Evolutionary conservation across 2,329 filamentous ascomycete genomes (phyloP), one percentile per base, ranked within the genome.

Genomic region (Trichoderma sp.): DNA sequence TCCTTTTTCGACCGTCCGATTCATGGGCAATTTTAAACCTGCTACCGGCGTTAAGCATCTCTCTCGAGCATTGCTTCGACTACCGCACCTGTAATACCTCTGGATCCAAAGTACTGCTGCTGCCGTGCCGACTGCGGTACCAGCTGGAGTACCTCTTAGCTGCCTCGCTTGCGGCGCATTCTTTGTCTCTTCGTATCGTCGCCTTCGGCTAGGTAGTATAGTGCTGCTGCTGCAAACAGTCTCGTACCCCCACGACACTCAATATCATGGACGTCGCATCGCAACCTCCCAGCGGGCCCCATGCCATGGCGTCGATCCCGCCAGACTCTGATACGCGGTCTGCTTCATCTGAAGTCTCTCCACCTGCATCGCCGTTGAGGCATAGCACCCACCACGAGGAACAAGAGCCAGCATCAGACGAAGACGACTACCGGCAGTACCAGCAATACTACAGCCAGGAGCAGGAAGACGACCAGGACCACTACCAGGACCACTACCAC

Each of bases 271-370:
- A 72, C 70, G 75, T 76, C 73, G 72, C 74, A 73, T 73, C 72
- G 68, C 69, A 70, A 56, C 61, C 68, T 69, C 55, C 55, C 53
- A 66, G 60, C 67, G 67, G 67, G 67, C 67, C 68, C 55, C 40
- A 52, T 37, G 68, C 63, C 61, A 69, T 69, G 68, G 68, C 68
- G 62, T 68, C 63, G 63, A 68, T 70, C 63, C 56, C 62, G 71
- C 71, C 68, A 74, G 73, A 64, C 72, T 76, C 80, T 78, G 80
- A 81, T 75, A 79, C 79, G 74, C 75, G 74, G 59, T 77, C 76
- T 79, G 79, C 80, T 72, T 81, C 79, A 75, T 77, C 78, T 76
- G 76, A 78, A 75, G 70, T 76, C 68, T 58, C 67, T 62, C 64
- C 65, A 70, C 61, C 60, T 58, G 37, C 70, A 71, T 62, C 68